Percentiles rank a stretch among this genome's conserved stretches.
Conservation (phyloP, 1,284 basidiomycete genomes). For the Moesziomyces globuligerus region DNA sequence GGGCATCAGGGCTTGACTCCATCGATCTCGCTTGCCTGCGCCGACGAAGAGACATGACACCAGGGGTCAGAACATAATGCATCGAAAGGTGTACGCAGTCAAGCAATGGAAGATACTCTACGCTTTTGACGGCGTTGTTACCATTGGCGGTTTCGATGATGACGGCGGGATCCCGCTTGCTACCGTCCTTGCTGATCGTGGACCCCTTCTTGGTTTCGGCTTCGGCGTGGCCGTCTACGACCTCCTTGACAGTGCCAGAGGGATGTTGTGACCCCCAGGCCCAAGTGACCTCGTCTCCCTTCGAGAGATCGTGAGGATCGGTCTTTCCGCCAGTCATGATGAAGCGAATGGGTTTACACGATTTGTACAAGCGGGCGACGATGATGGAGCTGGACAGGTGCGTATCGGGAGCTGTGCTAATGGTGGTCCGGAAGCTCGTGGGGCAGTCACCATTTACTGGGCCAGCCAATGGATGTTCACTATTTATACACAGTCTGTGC, state of each 20-base stretch:
- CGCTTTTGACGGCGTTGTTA: conserved; percentile 54
- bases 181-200: conserved; percentile 47
- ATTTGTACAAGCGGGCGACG: no score
- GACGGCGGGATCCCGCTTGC: conserved; percentile 48
- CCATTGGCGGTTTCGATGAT: conserved; percentile 43
- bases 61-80: no score
- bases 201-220: conserved; percentile 54
- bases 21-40: conserved; percentile 50
- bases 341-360: no score
- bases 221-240: conserved; percentile 46
- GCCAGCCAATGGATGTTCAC: no score
- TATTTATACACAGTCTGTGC: no score
- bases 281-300: conserved; percentile 51
- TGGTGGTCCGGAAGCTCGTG: no score
- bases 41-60: no score
- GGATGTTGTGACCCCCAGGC: conserved; percentile 50
- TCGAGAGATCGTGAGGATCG: conserved; percentile 32
- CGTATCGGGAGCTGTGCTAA: no score
- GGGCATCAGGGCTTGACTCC: conserved; percentile 45
- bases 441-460: no score
- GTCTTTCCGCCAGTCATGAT: conserved; percentile 19
- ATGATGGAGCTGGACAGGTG: no score
- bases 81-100: no score
- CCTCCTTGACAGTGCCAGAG: conserved; percentile 52
- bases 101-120: conserved; percentile 4